A percentile compares a stretch with the other conserved stretches of the same genome.
These are phyloP conservation scores for Carex scoparia DNA, from an alignment of 176 grass and related monocot genomes.

Conservation along the genomic window DNA sequence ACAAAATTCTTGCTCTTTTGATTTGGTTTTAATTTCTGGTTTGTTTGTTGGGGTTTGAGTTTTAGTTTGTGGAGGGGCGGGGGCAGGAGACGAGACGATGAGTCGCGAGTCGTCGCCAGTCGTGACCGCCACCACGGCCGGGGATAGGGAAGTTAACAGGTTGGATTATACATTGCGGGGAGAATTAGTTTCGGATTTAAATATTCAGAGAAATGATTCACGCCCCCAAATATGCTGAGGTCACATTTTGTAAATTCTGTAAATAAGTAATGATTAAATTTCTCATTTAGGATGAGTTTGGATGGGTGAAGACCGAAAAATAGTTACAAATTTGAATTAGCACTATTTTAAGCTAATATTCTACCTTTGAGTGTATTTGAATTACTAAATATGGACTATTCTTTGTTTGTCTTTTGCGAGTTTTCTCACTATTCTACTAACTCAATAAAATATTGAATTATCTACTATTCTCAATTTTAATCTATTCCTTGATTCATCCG, in stretches of 20 bases:
- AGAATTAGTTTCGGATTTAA: neutral
- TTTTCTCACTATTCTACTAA: too few relatives aligned
- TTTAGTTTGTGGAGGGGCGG: neutral
- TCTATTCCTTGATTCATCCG: too few relatives aligned
- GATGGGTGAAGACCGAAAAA: too few relatives aligned
- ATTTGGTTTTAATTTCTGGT: neutral
- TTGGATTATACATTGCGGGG: neutral
- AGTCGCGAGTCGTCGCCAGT: neutral
- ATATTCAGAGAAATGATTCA: neutral
- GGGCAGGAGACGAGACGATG: neutral
- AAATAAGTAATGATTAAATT: neutral
- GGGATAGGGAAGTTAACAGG: neutral
- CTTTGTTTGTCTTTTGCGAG: too few relatives aligned
- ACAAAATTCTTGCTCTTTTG: slow-evolving; percentile 2
- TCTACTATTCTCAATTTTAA: too few relatives aligned
- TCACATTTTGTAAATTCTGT: neutral
- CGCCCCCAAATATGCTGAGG: neutral
- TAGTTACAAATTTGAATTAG: too few relatives aligned
- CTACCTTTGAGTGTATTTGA: too few relatives aligned
- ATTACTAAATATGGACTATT: too few relatives aligned
- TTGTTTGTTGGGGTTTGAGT: neutral
- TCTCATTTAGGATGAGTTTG: neutral
- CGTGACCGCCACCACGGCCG: slow-evolving; percentile 11
- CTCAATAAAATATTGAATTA: too few relatives aligned
- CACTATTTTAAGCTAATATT: too few relatives aligned